Percentiles rank a stretch among this genome's conserved stretches.
Evolutionary conservation across 176 grass and related monocot genomes (phyloP).

Genomic region (Triticum turgidum): DNA sequence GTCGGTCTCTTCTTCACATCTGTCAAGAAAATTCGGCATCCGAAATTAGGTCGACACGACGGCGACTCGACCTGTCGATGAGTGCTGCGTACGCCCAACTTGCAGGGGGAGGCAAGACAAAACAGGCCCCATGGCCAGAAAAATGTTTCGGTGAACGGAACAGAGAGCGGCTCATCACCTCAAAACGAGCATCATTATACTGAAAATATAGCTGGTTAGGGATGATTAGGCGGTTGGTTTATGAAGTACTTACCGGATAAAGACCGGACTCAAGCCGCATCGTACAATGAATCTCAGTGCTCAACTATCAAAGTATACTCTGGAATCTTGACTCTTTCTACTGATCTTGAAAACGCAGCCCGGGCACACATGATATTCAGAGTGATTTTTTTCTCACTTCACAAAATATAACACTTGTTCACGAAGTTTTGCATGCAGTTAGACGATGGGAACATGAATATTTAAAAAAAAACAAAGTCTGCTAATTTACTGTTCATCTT

Average conservation of each 20-base stretch:
- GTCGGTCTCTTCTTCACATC: neutral
- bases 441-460: no score
- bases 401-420: no score
- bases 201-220: neutral
- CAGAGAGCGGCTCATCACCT: neutral
- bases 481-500: no score
- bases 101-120: neutral
- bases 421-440: no score
- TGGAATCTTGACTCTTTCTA: no score
- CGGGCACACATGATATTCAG: no score
- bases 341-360: no score
- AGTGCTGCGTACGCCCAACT: neutral
- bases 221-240: neutral
- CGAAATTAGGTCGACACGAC: conserved; percentile 22
- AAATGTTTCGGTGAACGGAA: neutral
- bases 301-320: neutral
- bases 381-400: no score
- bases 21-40: conserved; percentile 1
- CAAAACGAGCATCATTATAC: neutral
- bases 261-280: neutral
- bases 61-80: neutral
- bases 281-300: no score
- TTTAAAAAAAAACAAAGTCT: no score
- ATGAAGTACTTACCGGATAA: neutral
- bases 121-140: neutral